A percentile compares a stretch with the other conserved stretches of the same genome.
These are phyloP conservation scores for Hypseocharis bilobata DNA, from an alignment of 441 rosid species.

Conservation along the genomic window DNA sequence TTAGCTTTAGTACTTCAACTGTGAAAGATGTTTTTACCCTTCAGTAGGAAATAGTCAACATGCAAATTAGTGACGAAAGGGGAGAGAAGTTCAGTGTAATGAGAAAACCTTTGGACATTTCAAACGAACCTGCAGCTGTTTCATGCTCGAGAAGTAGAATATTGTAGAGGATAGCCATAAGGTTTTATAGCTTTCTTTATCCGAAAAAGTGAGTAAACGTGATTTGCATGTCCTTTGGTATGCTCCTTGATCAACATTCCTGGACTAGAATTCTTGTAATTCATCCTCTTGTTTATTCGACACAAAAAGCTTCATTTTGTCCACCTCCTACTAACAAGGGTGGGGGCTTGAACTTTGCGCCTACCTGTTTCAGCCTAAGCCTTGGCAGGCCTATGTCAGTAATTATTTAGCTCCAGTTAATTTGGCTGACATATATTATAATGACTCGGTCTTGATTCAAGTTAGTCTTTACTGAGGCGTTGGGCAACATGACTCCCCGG, in stretches of 20 bases:
- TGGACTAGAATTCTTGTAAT: background rate
- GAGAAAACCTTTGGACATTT: background rate
- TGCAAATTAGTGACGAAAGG: background rate
- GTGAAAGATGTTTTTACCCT: background rate
- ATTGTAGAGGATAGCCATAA: background rate
- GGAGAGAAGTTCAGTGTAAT: background rate
- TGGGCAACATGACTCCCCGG: background rate
- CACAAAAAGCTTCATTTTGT: too few relatives aligned
- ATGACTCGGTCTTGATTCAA: too few relatives aligned
- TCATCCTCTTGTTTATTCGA: background rate
- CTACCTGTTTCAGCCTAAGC: background rate
- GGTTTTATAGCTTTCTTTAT: background rate
- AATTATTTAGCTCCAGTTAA: background rate
- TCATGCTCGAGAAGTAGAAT: background rate
- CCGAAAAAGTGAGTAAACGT: background rate
- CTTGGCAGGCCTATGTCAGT: background rate
- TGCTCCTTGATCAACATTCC: background rate
- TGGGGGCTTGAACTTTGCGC: background rate
- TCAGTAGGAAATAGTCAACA: background rate
- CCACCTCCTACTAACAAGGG: background rate
- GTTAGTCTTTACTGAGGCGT: background rate
- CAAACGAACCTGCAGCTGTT: background rate
- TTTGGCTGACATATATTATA: background rate
- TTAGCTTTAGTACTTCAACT: background rate
- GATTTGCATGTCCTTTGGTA: background rate